phyloP scores from a whole-genome alignment of 2,329 filamentous ascomycete genomes.

The Rhynchosporium graminicola region DNA sequence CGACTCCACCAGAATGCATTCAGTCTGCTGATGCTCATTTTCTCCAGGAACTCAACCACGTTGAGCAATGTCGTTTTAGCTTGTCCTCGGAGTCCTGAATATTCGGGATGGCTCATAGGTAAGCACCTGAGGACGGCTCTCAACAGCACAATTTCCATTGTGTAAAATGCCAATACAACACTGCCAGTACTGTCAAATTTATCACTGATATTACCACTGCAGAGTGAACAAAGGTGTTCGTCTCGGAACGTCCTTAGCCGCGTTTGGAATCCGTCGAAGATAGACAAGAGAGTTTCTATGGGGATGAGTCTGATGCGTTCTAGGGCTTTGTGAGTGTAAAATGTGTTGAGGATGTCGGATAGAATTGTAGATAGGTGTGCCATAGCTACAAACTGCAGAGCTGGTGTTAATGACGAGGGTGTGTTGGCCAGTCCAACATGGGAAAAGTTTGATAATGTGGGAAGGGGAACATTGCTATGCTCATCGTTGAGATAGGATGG shows the following conservation, averaged over 20 bases:
- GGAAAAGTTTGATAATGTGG: constrained; percentile 45
- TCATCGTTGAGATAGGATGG: constrained; percentile 46
- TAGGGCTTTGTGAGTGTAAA: constrained; percentile 46
- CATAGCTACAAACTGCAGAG: constrained; percentile 49
- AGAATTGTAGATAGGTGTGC: constrained; percentile 52
- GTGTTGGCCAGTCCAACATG: constrained; percentile 39
- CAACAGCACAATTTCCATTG: constrained; percentile 31
- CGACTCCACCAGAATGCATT: constrained; percentile 37
- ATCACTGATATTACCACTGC: constrained; percentile 18
- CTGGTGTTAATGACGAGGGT: constrained; percentile 23
- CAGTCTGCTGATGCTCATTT: constrained; percentile 29
- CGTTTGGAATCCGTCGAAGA: constrained; percentile 28
- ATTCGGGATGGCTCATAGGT: constrained; percentile 25
- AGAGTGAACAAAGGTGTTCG: constrained; percentile 29
- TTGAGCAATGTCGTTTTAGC: constrained; percentile 25
- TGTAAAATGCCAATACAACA: constrained; percentile 31
- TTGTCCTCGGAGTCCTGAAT: constrained; percentile 22
- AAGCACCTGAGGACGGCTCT: constrained; percentile 30
- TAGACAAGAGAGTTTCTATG: constrained; percentile 24
- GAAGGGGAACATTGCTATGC: constrained; percentile 43
- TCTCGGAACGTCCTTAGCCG: constrained; percentile 29
- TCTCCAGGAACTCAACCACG: constrained; percentile 32
- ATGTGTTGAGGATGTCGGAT: constrained; percentile 50
- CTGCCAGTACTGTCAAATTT: constrained; percentile 28
- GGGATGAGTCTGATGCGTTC: constrained; percentile 28